Conservation (phyloP, 2,329 filamentous ascomycete species). For the Pseudocercospora cruenta region DNA sequence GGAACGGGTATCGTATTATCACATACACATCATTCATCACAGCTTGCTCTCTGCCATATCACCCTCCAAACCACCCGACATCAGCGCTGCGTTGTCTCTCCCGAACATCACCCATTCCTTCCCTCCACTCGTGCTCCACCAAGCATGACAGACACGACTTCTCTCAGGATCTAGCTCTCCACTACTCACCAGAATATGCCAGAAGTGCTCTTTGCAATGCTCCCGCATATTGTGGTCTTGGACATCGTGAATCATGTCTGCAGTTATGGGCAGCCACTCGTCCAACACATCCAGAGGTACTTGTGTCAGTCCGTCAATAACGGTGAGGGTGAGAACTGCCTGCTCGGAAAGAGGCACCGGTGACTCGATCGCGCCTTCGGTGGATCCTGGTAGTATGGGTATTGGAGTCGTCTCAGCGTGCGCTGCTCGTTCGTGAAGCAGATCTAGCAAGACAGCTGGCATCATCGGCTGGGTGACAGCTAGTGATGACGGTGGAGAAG, state of each 20-base stretch:
- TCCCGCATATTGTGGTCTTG: slow-evolving; percentile 64
- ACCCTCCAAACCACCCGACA: slow-evolving; percentile 54
- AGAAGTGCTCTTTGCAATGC: slow-evolving; percentile 71
- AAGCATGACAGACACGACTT: slow-evolving; percentile 75
- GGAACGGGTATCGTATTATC: background rate
- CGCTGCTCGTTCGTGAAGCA: slow-evolving; percentile 68
- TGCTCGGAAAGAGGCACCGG: slow-evolving; percentile 69
- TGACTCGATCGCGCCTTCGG: slow-evolving; percentile 26
- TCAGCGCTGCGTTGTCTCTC: slow-evolving; percentile 43
- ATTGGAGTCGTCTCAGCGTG: slow-evolving; percentile 54
- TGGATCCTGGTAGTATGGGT: slow-evolving; percentile 44
- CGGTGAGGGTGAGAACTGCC: slow-evolving; percentile 72
- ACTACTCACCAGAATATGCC: slow-evolving; percentile 71
- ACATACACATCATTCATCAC: slow-evolving; percentile 10
- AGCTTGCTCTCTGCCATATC: slow-evolving; percentile 22
- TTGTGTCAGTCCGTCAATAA: slow-evolving; percentile 78
- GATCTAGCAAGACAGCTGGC: slow-evolving; percentile 79
- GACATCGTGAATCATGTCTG: slow-evolving; percentile 68
- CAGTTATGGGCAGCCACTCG: slow-evolving; percentile 78
- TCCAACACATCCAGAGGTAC: slow-evolving; percentile 71
- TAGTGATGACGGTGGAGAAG: slow-evolving; percentile 77
- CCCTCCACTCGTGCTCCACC: slow-evolving; percentile 76
- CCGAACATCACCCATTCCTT: slow-evolving; percentile 60
- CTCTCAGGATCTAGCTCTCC: slow-evolving; percentile 90
- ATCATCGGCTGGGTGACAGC: slow-evolving; percentile 74